Conservation (phyloP, 2,329 filamentous ascomycete genomes). For the Colletotrichum costaricense region DNA sequence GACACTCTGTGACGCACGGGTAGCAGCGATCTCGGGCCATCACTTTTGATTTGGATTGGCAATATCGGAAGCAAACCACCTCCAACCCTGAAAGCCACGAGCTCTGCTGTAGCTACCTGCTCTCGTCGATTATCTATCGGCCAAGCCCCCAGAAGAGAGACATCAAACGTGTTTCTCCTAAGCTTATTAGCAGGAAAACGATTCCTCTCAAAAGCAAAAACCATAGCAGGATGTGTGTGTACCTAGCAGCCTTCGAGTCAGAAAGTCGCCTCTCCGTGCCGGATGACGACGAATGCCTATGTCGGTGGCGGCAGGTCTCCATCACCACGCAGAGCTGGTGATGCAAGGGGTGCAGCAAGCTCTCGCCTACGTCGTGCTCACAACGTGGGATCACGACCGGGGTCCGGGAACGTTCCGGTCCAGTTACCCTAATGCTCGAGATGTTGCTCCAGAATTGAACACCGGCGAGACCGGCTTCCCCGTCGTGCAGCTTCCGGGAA, state of each 20-base stretch:
- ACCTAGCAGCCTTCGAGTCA: background rate
- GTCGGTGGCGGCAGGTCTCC: background rate
- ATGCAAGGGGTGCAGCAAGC: constrained; percentile 16
- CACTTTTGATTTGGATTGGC: background rate
- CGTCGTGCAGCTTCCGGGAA: background rate
- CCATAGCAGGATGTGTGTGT: background rate
- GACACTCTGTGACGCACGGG: background rate
- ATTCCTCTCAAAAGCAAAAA: background rate
- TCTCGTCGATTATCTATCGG: too few relatives aligned
- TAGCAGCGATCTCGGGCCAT: background rate
- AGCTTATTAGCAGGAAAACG: background rate
- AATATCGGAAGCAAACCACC: background rate
- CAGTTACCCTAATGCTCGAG: background rate
- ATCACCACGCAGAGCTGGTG: background rate
- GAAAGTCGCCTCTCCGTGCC: background rate
- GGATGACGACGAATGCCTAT: background rate
- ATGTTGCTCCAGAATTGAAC: background rate
- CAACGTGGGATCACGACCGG: constrained; percentile 1
- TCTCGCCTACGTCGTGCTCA: background rate
- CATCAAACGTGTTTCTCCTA: background rate
- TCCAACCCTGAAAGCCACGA: background rate
- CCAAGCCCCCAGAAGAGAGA: background rate
- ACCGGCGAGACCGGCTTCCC: background rate
- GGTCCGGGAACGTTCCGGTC: background rate
- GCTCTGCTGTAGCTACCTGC: background rate